Conservation (phyloP, 2,329 filamentous ascomycete species). For the Penicillium sp. region DNA sequence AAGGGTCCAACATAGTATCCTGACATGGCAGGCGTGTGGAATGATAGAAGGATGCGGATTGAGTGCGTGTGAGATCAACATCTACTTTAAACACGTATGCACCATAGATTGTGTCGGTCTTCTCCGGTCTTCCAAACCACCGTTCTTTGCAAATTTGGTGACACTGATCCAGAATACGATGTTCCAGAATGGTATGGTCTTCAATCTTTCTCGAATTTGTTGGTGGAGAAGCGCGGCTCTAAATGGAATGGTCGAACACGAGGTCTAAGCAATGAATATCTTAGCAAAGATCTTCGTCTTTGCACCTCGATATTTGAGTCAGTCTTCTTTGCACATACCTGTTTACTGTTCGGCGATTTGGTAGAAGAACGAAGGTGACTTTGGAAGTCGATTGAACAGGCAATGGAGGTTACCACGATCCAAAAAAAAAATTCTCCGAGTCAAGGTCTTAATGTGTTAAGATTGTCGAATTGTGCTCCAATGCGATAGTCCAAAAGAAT, state of each 20-base stretch:
- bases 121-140: not conserved
- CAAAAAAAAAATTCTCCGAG: not conserved
- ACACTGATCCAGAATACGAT: not conserved
- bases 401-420: not conserved
- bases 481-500: not conserved
- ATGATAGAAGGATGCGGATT: not conserved
- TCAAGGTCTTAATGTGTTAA: not conserved
- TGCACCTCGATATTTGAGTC: not conserved
- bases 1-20: slow-evolving; percentile 41
- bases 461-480: not conserved
- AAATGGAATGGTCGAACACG: not conserved
- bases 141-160: not conserved
- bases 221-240: not conserved
- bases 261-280: not conserved
- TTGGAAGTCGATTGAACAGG: not conserved
- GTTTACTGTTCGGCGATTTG: not conserved
- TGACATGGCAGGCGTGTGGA: slow-evolving; percentile 31
- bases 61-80: not conserved
- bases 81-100: slow-evolving; percentile 14
- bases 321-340: not conserved
- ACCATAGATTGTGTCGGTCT: not conserved
- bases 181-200: not conserved
- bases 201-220: not conserved
- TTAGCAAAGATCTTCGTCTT: not conserved
- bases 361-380: not conserved